These are phyloP conservation scores for Dalbergia cultrata DNA, from an alignment of 306 rosid species.

Conservation along the genomic window DNA sequence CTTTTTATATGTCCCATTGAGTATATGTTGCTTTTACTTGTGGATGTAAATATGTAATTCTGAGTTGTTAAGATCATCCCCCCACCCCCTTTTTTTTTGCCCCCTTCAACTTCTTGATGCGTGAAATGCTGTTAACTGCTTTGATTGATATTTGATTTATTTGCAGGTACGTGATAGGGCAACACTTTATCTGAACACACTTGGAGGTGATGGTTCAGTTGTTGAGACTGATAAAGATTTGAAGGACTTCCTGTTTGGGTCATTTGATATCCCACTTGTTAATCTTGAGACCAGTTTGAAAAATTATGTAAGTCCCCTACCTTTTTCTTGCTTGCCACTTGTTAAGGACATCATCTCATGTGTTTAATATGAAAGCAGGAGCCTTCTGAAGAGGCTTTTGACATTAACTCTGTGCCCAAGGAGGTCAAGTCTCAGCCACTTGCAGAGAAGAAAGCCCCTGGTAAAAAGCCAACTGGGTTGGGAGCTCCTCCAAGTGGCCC, in stretches of 20 bases:
- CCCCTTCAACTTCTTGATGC: neutral
- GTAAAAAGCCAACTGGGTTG: constrained; percentile 88
- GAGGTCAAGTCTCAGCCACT: constrained; percentile 85
- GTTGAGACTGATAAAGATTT: constrained; percentile 81
- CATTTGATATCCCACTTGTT: constrained; percentile 87
- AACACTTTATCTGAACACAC: constrained; percentile 84
- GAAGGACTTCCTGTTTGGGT: constrained; percentile 87
- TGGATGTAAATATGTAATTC: constrained; percentile 26
- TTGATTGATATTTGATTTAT: constrained; percentile 28
- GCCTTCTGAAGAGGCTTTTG: constrained; percentile 94
- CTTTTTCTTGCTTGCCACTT: constrained; percentile 38
- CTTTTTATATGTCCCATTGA: neutral
- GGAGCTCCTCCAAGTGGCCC: constrained; percentile 86
- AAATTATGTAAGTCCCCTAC: constrained; percentile 72
- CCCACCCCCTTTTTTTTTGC: neutral
- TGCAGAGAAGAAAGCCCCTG: constrained; percentile 92
- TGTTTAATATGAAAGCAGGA: constrained; percentile 69
- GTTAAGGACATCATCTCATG: constrained; percentile 48
- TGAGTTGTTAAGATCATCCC: neutral
- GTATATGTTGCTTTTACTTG: constrained; percentile 1
- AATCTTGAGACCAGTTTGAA: constrained; percentile 95
- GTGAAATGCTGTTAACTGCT: constrained; percentile 3
- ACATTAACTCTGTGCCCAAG: constrained; percentile 81
- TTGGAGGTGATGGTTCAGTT: constrained; percentile 82
- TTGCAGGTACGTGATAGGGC: constrained; percentile 98